Evolutionary conservation across 1,284 basidiomycete species (phyloP).

Genomic region (Taiwanofungus camphoratus): DNA sequence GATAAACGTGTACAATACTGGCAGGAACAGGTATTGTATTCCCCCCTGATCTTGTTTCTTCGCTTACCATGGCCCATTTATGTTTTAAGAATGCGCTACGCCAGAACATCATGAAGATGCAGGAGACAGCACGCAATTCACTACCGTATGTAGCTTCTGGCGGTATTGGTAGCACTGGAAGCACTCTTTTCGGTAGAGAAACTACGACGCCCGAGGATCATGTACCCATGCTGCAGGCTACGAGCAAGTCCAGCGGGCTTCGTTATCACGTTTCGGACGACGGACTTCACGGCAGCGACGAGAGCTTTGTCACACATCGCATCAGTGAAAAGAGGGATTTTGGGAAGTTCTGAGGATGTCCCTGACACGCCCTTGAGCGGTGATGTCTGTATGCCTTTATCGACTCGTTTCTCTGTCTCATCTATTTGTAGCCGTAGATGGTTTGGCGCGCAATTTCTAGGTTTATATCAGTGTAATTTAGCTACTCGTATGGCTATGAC

Average conservation of each 20-base stretch:
- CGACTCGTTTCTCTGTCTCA: too few relatives aligned
- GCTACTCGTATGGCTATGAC: too few relatives aligned
- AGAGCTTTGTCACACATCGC: conserved; percentile 21
- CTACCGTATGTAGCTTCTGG: conserved; percentile 38
- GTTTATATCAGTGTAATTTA: too few relatives aligned
- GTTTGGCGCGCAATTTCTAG: too few relatives aligned
- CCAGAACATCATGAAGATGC: conserved; percentile 72
- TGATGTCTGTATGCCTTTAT: too few relatives aligned
- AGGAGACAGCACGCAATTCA: conserved; percentile 61
- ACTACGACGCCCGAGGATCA: conserved; percentile 47
- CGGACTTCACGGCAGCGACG: conserved; percentile 27
- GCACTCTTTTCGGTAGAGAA: conserved; percentile 41
- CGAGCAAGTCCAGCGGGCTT: conserved; percentile 47
- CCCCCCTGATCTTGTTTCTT: background rate
- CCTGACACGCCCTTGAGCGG: too few relatives aligned
- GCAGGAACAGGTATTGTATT: conserved; percentile 64
- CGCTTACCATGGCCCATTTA: background rate
- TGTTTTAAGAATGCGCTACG: conserved; percentile 62
- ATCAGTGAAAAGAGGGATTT: background rate
- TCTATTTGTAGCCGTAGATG: too few relatives aligned
- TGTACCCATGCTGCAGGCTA: conserved; percentile 43
- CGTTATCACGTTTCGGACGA: conserved; percentile 52
- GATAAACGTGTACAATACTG: conserved; percentile 83
- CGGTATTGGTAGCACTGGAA: conserved; percentile 39
- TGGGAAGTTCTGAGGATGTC: too few relatives aligned